Evolutionary conservation across 2,329 filamentous ascomycete species (phyloP), one percentile per base, ranked within the genome.

Genomic region (Didymella pomorum): DNA sequence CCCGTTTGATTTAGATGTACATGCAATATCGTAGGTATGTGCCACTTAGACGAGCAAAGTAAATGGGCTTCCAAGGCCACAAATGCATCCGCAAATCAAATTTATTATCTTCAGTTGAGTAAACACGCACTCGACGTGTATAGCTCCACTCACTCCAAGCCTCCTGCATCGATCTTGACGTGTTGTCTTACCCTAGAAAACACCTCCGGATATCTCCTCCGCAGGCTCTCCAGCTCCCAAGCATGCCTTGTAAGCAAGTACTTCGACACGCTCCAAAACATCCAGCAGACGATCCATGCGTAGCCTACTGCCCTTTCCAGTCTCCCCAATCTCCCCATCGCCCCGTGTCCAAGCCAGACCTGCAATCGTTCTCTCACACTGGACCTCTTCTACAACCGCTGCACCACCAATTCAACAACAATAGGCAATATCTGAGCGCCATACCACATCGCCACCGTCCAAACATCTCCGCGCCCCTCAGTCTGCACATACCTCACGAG

Each of bases 351-450:
- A 12, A 58, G 4, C 9, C 23, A 12, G 7, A 21, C 25, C 18
- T 12, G 7, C 25, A 60, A 26, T 7, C 55, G 54, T 37, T 31
- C 6, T 31, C 48, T 35, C 41, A 41, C 37, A 6, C 47, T 51
- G 8, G 39, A 41, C 9, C 16, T 26, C 25, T 21, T 28, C 65
- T 61, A 69, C 3, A 52, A 16, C 21, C 25, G 12, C 53, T 56
- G 47, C 12, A 63, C 52, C 9, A 57, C 33, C 2, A 45, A 51
- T 45, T 70, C 67, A 4, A 61, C 35, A 11, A 61, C 28, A 43
- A 70, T 59, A 9, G 67, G 63, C 11, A 65, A n/a, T 37, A 69
- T 63, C 53, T 70, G 67, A 20, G 18, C 59, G 3, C 49, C 20
- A 37, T 68, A 70, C 60, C 62, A 66, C 7, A 59, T 16, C 2